phyloP scores from a whole-genome alignment of 1,139 yeast species.

The Candida glucosophila region DNA sequence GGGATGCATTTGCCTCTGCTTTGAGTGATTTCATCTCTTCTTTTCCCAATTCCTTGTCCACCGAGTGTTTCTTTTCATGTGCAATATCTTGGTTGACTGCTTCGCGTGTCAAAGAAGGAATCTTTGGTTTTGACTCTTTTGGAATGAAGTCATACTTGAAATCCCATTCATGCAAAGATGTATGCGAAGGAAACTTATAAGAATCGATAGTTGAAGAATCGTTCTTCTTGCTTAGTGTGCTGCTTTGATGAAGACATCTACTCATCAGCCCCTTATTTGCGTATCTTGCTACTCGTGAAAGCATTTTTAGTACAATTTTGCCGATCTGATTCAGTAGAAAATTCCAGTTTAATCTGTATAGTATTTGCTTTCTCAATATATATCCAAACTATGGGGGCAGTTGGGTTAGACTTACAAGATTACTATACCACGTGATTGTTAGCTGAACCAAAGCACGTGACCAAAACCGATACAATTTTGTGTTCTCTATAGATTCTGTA shows the following conservation, averaged over 20 bases:
- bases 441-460: too few relatives aligned
- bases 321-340: too few relatives aligned
- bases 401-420: too few relatives aligned
- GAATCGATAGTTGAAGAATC: conserved; percentile 41
- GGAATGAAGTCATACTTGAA: conserved; percentile 46
- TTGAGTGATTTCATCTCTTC: conserved; percentile 32
- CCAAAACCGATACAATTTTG: too few relatives aligned
- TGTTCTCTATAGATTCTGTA: too few relatives aligned
- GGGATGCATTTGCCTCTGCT: conserved; percentile 37
- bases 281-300: too few relatives aligned
- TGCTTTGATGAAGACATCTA: conserved; percentile 2
- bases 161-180: conserved; percentile 41
- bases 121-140: conserved; percentile 35
- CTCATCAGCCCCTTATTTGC: too few relatives aligned
- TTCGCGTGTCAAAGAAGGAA: conserved; percentile 44
- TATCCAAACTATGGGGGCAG: too few relatives aligned
- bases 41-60: conserved; percentile 33
- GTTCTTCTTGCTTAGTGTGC: conserved; percentile 22
- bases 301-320: too few relatives aligned
- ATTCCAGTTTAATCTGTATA: too few relatives aligned
- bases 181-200: conserved; percentile 36
- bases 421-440: too few relatives aligned
- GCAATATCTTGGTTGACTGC: conserved; percentile 45
- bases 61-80: conserved; percentile 28
- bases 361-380: too few relatives aligned